Evolutionary conservation across 2,329 filamentous ascomycete species (phyloP), one percentile per base, ranked within the genome.

Genomic region (Didymosphaeria variabile): DNA sequence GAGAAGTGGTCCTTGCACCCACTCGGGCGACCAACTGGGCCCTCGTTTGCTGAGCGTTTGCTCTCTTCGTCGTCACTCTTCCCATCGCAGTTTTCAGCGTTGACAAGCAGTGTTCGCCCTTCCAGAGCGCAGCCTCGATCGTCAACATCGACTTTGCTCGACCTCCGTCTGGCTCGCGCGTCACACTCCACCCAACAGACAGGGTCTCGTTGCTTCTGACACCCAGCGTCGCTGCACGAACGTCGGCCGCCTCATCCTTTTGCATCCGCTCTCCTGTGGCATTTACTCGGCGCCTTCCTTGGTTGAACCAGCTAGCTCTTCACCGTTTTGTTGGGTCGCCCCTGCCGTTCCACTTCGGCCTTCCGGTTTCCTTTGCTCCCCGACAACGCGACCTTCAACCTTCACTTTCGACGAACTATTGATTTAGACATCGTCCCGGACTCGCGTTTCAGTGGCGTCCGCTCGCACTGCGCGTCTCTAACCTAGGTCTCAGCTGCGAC

Each of bases 391-490:
- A 61, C 55, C 62, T 52, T 59, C 65, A 57, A 59, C 56, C 50
- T 57, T 60, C 52, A 59, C 64, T 66, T 65, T 72, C 68, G 66
- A 71, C 76, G 75, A 77, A 74, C 75, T 78, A 77, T 78, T 78
- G 65, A 77, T 68, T 78, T 78, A 77, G 75, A 65, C 69, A 61
- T 77, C 74, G 74, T 74, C 75, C 69, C 65, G 64, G n/a, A 65
- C 63, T 66, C 68, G 67, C 64, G 63, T 68, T 71, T 67, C 63
- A 64, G 59, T 63, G 58, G 32, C 60, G 44, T 26, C 46, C 57
- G 59, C 60, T 52, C 51, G 46, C 55, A 36, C 62, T 65, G 54
- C 47, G 64, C 66, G 58, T 67, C 61, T 64, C 46, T 62, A 61
- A 62, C 61, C 55, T 58, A 44, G 38, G 46, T 62, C 60, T 59